These are phyloP conservation scores for Lentinus brumalis DNA, from an alignment of 768 basidiomycete genomes.

Conservation along the genomic window DNA sequence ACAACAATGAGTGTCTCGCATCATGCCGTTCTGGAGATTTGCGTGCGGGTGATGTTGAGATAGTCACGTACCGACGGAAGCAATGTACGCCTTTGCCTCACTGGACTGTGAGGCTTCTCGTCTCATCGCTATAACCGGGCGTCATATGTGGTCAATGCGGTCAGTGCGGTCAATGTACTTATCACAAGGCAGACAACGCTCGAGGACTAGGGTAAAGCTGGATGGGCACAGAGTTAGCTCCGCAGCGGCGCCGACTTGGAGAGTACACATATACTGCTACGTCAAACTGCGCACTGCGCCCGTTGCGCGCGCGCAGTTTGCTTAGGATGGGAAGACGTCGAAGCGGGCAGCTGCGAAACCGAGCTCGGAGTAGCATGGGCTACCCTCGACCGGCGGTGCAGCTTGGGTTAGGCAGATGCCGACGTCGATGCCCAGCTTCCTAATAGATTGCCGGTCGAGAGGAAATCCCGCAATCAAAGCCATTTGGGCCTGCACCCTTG, in stretches of 20 bases:
- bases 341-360: slow-evolving; percentile 3
- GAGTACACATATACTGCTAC: slow-evolving; percentile 13
- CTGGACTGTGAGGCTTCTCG: background rate
- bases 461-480: slow-evolving; percentile 6
- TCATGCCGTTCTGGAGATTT: too few species aligned
- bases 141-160: too few species aligned
- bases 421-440: slow-evolving; percentile 11
- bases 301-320: slow-evolving; percentile 11
- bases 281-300: slow-evolving; percentile 20
- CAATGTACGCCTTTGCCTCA: background rate
- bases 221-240: background rate
- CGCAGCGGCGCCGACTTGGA: slow-evolving; percentile 7
- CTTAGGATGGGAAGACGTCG: slow-evolving; percentile 7
- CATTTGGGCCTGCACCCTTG: background rate
- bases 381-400: background rate
- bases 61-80: background rate
- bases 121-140: too few species aligned
- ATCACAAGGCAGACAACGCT: background rate
- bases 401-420: slow-evolving; percentile 7
- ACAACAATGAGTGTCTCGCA: too few species aligned
- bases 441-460: slow-evolving; percentile 11
- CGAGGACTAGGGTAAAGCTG: background rate
- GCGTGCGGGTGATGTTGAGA: too few species aligned
- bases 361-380: background rate
- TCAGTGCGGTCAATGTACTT: background rate